These are phyloP conservation scores for Cytospora paraplurivora DNA, from an alignment of 2,329 filamentous ascomycete species.

Conservation along the genomic window DNA sequence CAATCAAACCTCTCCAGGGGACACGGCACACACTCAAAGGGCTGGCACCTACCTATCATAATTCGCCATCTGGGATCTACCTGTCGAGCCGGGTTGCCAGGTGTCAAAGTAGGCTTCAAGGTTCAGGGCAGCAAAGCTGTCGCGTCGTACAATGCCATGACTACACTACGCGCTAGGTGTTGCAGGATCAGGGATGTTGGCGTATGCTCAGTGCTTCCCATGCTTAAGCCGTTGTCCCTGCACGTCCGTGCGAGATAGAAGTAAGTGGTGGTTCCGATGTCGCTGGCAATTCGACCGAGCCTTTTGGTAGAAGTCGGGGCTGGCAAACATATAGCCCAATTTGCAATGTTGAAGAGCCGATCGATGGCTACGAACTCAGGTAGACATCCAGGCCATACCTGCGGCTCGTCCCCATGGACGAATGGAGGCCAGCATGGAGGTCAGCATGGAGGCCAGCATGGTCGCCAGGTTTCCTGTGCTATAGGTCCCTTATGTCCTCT, in stretches of 20 bases:
- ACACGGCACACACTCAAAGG: not conserved
- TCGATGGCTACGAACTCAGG: not conserved
- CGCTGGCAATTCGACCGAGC: not conserved
- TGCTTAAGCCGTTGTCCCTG: not conserved
- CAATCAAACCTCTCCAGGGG: not conserved
- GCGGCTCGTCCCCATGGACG: not conserved
- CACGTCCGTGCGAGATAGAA: not conserved
- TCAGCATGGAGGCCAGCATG: no score
- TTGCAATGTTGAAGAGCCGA: not conserved
- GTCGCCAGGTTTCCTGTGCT: not conserved
- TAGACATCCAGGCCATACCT: not conserved
- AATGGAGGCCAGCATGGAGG: not conserved
- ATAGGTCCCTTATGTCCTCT: not conserved
- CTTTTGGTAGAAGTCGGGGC: not conserved
- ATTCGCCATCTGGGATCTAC: no score
- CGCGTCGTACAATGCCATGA: not conserved
- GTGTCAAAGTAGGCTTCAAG: not conserved
- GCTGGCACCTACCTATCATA: not conserved
- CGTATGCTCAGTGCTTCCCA: not conserved
- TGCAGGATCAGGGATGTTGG: not conserved
- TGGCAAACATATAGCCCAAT: not conserved
- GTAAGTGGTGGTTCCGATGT: not conserved
- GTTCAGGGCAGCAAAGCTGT: not conserved
- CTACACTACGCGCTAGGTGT: not conserved
- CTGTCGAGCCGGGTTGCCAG: no score